Evolutionary conservation across 2,329 filamentous ascomycete genomes (phyloP).

Genomic region (Fusarium illudens): DNA sequence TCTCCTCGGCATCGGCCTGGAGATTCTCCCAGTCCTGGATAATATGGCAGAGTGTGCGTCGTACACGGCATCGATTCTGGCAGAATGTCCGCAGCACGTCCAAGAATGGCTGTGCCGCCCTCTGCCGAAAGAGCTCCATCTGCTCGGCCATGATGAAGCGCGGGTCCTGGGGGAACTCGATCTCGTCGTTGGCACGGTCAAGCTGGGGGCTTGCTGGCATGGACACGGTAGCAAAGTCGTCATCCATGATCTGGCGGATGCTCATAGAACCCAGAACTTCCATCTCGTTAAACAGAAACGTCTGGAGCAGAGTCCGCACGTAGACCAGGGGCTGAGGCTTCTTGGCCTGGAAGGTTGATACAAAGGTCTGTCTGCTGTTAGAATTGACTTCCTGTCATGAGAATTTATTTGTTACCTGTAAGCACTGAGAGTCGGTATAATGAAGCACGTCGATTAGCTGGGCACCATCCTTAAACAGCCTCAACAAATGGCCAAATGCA

Average conservation of each 20-base stretch:
- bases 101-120: constrained; percentile 75
- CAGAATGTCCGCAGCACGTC: constrained; percentile 86
- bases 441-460: constrained; percentile 74
- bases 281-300: constrained; percentile 77
- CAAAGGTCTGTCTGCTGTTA: constrained; percentile 66
- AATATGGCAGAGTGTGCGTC: constrained; percentile 87
- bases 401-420: constrained; percentile 64
- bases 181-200: constrained; percentile 76
- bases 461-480: constrained; percentile 75
- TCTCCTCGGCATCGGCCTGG: constrained; percentile 81
- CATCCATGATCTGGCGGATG: constrained; percentile 78
- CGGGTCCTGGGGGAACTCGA: constrained; percentile 78
- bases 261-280: constrained; percentile 73
- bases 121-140: constrained; percentile 74
- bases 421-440: constrained; percentile 72
- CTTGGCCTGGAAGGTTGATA: constrained; percentile 77
- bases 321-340: constrained; percentile 86
- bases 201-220: constrained; percentile 76
- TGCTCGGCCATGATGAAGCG: constrained; percentile 75
- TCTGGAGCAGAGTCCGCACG: constrained; percentile 80
- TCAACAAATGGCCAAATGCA: constrained; percentile 73
- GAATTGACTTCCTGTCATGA: neutral
- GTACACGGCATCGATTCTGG: constrained; percentile 88
- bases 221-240: constrained; percentile 81
- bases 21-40: constrained; percentile 85